Conservation (phyloP, 2,329 filamentous ascomycete species). For the Raffaelea albimanens region DNA sequence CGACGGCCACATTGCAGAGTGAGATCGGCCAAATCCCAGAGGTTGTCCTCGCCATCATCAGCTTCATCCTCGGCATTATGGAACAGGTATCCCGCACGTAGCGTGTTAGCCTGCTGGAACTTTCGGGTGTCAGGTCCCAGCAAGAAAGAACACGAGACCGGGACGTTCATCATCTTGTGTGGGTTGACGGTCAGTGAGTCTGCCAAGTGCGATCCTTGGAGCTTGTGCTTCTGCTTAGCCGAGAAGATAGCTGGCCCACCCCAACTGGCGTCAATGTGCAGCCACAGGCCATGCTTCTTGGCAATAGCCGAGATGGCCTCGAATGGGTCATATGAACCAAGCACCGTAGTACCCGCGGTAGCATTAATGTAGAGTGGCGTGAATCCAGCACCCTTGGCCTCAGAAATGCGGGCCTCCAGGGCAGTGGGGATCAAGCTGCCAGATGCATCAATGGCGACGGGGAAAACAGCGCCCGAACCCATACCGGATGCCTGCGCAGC, state of each 20-base stretch:
- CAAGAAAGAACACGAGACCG: conserved; percentile 84
- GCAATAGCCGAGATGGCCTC: conserved; percentile 60
- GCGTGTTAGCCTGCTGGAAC: conserved; percentile 77
- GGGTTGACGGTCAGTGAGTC: conserved; percentile 83
- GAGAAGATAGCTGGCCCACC: conserved; percentile 79
- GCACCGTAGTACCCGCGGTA: conserved; percentile 87
- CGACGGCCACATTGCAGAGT: conserved; percentile 88
- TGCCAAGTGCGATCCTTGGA: conserved; percentile 63
- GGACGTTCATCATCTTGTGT: conserved; percentile 94
- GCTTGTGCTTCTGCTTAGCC: conserved; percentile 48
- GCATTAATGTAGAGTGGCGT: conserved; percentile 93
- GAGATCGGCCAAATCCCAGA: conserved; percentile 85
- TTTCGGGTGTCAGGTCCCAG: conserved; percentile 64
- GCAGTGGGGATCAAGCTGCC: conserved; percentile 63
- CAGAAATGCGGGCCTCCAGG: conserved; percentile 52
- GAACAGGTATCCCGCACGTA: conserved; percentile 80
- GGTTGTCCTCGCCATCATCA: conserved; percentile 33
- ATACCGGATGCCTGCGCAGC: conserved; percentile 86
- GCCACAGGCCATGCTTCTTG: conserved; percentile 65
- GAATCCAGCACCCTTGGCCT: conserved; percentile 56
- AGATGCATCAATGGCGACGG: conserved; percentile 61
- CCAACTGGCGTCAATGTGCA: conserved; percentile 91
- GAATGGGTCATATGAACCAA: conserved; percentile 82
- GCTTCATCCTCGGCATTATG: conserved; percentile 34
- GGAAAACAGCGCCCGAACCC: conserved; percentile 62